Conservation (phyloP, 2,329 filamentous ascomycete species). For the Claviceps lovelessii region DNA sequence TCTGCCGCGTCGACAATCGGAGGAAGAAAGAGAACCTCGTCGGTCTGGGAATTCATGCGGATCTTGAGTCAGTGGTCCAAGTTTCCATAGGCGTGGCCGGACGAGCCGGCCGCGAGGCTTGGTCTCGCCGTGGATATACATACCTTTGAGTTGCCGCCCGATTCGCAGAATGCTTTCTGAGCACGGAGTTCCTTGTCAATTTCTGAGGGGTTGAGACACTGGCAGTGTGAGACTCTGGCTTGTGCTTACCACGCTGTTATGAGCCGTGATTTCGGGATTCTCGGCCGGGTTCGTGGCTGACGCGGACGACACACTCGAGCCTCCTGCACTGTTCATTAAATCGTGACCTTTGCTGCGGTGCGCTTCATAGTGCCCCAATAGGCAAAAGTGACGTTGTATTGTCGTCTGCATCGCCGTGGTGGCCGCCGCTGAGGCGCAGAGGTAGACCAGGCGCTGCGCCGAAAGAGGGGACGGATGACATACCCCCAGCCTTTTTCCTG, state of each 20-base stretch:
- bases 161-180: slow-evolving; percentile 71
- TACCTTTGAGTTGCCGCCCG: slow-evolving; percentile 45
- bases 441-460: background rate
- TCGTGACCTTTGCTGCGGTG: background rate
- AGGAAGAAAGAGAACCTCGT: slow-evolving; percentile 85
- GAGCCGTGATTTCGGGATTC: slow-evolving; percentile 52
- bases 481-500: slow-evolving; percentile 30
- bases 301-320: slow-evolving; percentile 5
- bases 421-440: background rate
- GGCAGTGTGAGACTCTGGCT: slow-evolving; percentile 2
- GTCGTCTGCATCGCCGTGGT: background rate
- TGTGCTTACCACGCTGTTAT: slow-evolving; percentile 48
- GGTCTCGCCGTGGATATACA: slow-evolving; percentile 6
- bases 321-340: background rate
- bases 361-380: background rate
- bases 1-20: slow-evolving; percentile 91
- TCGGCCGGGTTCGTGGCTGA: slow-evolving; percentile 27
- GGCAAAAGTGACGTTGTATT: background rate
- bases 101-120: background rate
- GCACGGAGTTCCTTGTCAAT: slow-evolving; percentile 11
- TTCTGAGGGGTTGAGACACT: background rate
- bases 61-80: background rate
- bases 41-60: slow-evolving; percentile 38
- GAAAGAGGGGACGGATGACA: background rate
- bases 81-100: background rate